Base-by-base conservation (phyloP, 2,329 filamentous ascomycete genomes). In the Clonostachys chloroleuca region DNA sequence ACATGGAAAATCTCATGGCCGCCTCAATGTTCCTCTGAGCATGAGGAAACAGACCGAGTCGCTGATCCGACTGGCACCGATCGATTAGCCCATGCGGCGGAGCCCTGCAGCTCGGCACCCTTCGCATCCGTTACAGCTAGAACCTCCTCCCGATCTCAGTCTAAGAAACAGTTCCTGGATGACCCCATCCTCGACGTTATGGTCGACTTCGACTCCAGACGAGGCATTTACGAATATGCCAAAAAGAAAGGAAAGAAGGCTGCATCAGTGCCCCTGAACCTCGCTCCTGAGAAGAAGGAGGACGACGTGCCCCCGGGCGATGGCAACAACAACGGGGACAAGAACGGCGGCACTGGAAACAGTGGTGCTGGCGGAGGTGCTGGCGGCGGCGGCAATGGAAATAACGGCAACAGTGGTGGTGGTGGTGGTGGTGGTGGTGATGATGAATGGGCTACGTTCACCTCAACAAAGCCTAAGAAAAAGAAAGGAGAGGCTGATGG, bases 201-300 rank as follows among this genome's bases (percentile, higher is more conserved):
- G 33, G 66, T 88, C 44, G 83, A 88, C 57, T 80, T 87, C 49
- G 68, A 69, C 18, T 78, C 73, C 24, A 65, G 74, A 45, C 69
- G 78, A 40, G 77, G 72, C 43, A 80, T 73, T 65, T 69, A 72
- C 45, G 75, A 84, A 57, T 74, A 72, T 36, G 74, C 67, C 3
- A 75, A 77, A 53, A 80, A 78, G 61, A 82, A 76, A 62, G 24
- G 24, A 18, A 86, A 85, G 64, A 73, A 73, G 52, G 70, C 70
- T 35, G 64, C 66, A 59, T 54, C 47, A 70, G 70, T 43, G 47
- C 47, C 47, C 16, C 7, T 46, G 12, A 40, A 20, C 40, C 33
- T 34, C 14, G 16, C 60, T 30, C 52, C 54, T 33, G 54, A 54
- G 16, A 51, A 54, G 34, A 58, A 61, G 20, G 54, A 62, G 9